phyloP scores from a whole-genome alignment of 495 filamentous ascomycete genomes.

The Daldinia vernicosa region DNA sequence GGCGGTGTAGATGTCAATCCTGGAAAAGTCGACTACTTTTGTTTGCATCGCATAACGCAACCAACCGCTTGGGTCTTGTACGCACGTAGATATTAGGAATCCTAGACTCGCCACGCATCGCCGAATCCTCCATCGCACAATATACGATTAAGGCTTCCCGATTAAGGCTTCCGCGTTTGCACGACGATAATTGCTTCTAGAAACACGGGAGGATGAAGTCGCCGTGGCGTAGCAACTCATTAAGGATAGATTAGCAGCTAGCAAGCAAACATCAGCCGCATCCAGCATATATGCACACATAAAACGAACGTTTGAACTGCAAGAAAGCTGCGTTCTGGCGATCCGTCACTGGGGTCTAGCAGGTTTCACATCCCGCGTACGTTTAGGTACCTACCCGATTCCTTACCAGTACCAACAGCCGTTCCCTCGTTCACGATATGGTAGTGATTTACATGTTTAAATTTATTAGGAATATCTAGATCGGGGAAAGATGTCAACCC shows the following conservation, averaged over 20 bases:
- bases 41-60: slow-evolving; percentile 7
- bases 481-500: neutral
- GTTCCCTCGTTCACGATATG: neutral
- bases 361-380: slow-evolving; percentile 25
- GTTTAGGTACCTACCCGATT: neutral
- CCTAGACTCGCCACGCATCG: neutral
- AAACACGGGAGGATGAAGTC: slow-evolving; percentile 25
- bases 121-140: neutral
- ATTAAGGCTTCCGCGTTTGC: neutral
- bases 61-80: slow-evolving; percentile 20
- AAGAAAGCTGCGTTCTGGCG: slow-evolving; percentile 11
- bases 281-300: neutral
- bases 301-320: slow-evolving; percentile 5
- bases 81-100: slow-evolving; percentile 4
- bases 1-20: slow-evolving; percentile 29
- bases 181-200: slow-evolving; percentile 16
- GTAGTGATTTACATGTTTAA: neutral
- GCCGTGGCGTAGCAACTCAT: slow-evolving; percentile 25
- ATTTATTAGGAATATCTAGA: neutral
- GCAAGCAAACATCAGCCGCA: slow-evolving; percentile 16
- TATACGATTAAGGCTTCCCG: neutral
- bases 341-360: slow-evolving; percentile 18
- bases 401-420: neutral
- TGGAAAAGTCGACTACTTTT: slow-evolving; percentile 7
- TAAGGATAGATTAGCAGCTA: slow-evolving; percentile 5